Evolutionary conservation across 148 eudicot genomes (phyloP), one percentile per base, ranked within the genome.

Genomic region (Amaranthus cruentus): DNA sequence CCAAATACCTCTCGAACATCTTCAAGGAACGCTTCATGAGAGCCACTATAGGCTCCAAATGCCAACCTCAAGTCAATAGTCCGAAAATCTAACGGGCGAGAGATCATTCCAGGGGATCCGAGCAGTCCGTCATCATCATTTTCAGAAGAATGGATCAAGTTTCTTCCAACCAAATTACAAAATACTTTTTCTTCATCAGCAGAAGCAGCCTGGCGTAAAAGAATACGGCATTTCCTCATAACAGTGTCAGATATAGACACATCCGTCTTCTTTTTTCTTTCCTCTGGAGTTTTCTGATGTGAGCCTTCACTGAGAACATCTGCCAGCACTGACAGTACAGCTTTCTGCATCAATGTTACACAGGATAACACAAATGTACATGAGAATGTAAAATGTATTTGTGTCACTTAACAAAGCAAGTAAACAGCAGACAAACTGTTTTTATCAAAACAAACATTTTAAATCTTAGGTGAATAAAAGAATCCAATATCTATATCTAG

Each of bases 61-160:
- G 91, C 91, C 88, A 90, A 79, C 83, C 87, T 86, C 75, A 87
- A 74, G 76, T 88, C 90, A 68, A 90, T 88, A 5, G 90, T 88
- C 76, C 92, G 81, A 63, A 85, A 86, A 79, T 88, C 92, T 67
- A 88, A 58, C 51, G 89, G 84, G 42, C 90, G 87, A 61, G 96
- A 81, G 62, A 85, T 86, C 87, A 82, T 78, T 63, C 84, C 88
- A 53, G 88, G 88, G 66, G 86, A 79, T 62, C 89, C 89, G 70
- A 87, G 89, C 77, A 89, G 81, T 42, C 94, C 89, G 70, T 84
- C 88, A 50, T 84, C 87, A 43, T 89, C 87, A 83, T 72, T 80
- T 64, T 87, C 89, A 71, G 74, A 75, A 54, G 71, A 66, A 63
- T 71, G 82, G 54, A 70, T 48, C 59, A 81, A 70, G 71, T 80